These are phyloP conservation scores for Phytopythium cucurbitacearum DNA, from an alignment of 352 stramenopile species.

Conservation along the genomic window DNA sequence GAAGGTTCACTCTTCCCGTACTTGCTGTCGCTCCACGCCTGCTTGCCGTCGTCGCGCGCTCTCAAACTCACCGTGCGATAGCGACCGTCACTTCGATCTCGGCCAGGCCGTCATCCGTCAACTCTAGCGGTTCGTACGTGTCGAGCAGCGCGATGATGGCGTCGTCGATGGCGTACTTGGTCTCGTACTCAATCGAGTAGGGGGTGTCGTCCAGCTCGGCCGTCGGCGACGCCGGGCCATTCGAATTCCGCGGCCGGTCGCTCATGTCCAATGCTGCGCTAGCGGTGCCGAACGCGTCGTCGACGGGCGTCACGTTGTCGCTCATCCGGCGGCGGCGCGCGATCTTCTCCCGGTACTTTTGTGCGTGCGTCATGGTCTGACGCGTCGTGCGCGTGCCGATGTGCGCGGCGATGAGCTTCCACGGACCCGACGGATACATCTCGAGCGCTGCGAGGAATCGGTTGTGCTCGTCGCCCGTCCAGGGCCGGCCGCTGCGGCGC, in stretches of 20 bases:
- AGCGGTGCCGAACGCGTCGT: neutral
- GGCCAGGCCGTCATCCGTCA: slow-evolving; percentile 9
- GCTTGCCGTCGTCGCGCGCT: neutral
- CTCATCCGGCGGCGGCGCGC: slow-evolving; percentile 23
- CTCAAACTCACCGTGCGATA: neutral
- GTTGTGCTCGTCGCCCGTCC: slow-evolving; percentile 31
- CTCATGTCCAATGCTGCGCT: too few relatives aligned
- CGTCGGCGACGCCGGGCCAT: too few relatives aligned
- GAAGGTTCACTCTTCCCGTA: too few relatives aligned
- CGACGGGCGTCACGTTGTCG: neutral
- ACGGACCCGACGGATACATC: slow-evolving; percentile 28
- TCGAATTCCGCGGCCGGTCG: neutral
- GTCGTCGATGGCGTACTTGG: slow-evolving; percentile 17
- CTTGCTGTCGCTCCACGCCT: too few relatives aligned
- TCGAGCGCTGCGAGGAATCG: slow-evolving; percentile 31
- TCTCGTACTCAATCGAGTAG: neutral
- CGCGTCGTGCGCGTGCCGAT: slow-evolving; percentile 53
- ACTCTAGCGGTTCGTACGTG: slow-evolving; percentile 33
- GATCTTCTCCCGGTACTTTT: slow-evolving; percentile 51
- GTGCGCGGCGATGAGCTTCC: slow-evolving; percentile 38
- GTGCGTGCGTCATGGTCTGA: slow-evolving; percentile 47
- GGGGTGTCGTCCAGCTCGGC: slow-evolving; percentile 1
- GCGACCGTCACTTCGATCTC: neutral
- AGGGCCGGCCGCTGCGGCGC: slow-evolving; percentile 23
- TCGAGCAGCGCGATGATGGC: slow-evolving; percentile 29